Conservation (phyloP, 176 grass and related monocot species). For the Oryza nivara region DNA sequence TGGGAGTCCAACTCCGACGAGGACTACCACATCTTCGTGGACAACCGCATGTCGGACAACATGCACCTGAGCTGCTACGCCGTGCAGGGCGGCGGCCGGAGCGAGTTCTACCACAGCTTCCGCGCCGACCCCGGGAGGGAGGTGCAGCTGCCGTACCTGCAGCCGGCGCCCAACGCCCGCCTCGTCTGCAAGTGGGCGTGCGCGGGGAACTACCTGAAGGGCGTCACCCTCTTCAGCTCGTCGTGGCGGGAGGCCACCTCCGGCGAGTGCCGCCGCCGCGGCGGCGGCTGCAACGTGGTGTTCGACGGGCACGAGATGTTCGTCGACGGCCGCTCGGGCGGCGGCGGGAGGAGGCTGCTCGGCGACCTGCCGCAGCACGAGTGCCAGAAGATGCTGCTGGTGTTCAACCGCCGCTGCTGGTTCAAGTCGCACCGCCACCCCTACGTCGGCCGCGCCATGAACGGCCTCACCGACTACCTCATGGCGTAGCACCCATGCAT, state of each 20-base stretch:
- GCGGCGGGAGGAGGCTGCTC: background rate
- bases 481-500: background rate
- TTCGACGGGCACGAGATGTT: background rate
- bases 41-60: background rate
- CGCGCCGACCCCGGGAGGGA: background rate
- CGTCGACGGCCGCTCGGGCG: background rate
- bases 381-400: conserved; percentile 7
- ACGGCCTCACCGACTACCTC: conserved; percentile 7
- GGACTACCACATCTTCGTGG: conserved; percentile 2
- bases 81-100: background rate
- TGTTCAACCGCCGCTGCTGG: conserved; percentile 13
- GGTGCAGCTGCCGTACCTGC: conserved; percentile 11
- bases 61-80: conserved; percentile 29
- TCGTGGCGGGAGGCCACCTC: background rate
- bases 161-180: background rate
- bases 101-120: conserved; percentile 28
- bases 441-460: background rate
- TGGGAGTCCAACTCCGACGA: background rate
- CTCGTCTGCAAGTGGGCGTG: conserved; percentile 19
- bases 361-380: conserved; percentile 14
- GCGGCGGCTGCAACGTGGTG: background rate
- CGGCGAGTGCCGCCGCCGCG: background rate
- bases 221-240: background rate
- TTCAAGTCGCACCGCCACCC: conserved; percentile 1
- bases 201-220: conserved; percentile 12